Evolutionary conservation across 176 grass and related monocot species (phyloP).

Genomic region (Puccinellia tenuiflora): DNA sequence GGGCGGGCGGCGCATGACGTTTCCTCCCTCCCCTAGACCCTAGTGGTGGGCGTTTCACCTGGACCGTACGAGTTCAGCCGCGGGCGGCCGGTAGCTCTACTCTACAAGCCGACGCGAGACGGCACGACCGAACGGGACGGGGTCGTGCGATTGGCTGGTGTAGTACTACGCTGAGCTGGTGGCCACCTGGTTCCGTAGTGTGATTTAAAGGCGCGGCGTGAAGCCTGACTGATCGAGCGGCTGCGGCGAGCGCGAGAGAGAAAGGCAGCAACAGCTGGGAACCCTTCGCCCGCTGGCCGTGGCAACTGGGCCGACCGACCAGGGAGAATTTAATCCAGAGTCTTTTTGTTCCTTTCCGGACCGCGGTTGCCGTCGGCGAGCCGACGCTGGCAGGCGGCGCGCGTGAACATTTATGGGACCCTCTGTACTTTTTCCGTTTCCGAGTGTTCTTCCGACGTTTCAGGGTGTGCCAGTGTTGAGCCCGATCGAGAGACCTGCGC

Average conservation of each 20-base stretch:
- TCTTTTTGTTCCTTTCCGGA: not conserved
- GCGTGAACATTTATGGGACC: not conserved
- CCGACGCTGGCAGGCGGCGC: not conserved
- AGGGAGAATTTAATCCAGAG: not conserved
- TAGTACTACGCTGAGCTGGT: not conserved
- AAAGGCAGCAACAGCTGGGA: slow-evolving; percentile 2
- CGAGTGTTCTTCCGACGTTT: not conserved
- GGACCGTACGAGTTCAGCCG: not conserved
- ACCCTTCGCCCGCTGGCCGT: slow-evolving; percentile 19
- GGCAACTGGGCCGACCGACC: slow-evolving; percentile 18
- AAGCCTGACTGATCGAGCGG: not conserved
- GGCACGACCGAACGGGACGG: not conserved
- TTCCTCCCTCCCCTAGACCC: not conserved
- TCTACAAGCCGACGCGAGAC: not conserved
- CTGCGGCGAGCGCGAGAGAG: slow-evolving; percentile 9
- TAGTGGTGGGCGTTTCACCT: not conserved
- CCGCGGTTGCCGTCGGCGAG: not conserved
- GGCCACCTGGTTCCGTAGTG: not conserved
- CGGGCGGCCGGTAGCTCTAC: not conserved
- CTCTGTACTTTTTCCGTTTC: no score
- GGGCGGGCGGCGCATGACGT: not conserved
- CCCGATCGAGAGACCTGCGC: not conserved
- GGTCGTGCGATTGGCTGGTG: not conserved
- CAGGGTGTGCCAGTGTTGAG: not conserved
- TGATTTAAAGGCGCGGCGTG: slow-evolving; percentile 9